These are phyloP conservation scores for Saprolegnia parasitica DNA, from an alignment of 352 stramenopile genomes.

Conservation along the genomic window DNA sequence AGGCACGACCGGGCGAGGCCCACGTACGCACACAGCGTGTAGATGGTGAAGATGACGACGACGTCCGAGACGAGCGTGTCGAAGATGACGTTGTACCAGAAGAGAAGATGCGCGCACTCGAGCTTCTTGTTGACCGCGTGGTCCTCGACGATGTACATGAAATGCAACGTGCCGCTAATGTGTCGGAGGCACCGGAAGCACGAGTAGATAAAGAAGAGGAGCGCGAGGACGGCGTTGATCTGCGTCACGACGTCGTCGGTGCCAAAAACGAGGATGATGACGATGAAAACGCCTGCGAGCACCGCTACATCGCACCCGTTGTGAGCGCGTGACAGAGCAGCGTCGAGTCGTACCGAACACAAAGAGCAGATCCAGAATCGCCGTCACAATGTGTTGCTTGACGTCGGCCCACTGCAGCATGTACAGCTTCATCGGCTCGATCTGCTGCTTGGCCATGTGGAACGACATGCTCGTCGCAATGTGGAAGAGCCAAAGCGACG, in stretches of 20 bases:
- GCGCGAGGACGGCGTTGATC: slow-evolving; percentile 12
- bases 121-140: neutral
- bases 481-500: slow-evolving; percentile 24
- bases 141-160: slow-evolving; percentile 23
- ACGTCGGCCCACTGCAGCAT: slow-evolving; percentile 5
- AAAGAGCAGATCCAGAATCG: slow-evolving; percentile 19
- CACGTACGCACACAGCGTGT: slow-evolving; percentile 19
- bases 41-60: slow-evolving; percentile 24
- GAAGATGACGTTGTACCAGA: slow-evolving; percentile 27
- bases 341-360: slow-evolving; percentile 3
- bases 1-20: neutral
- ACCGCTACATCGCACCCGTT: neutral
- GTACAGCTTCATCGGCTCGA: slow-evolving; percentile 8
- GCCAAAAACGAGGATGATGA: slow-evolving; percentile 22
- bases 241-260: slow-evolving; percentile 26
- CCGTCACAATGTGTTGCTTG: neutral
- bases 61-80: slow-evolving; percentile 20
- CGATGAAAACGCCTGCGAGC: slow-evolving; percentile 17
- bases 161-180: slow-evolving; percentile 20
- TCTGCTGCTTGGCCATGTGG: slow-evolving; percentile 1
- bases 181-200: neutral
- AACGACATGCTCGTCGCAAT: slow-evolving; percentile 5
- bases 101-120: slow-evolving; percentile 1
- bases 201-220: neutral
- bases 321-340: neutral